Evolutionary conservation across 2,329 filamentous ascomycete species (phyloP).

Genomic region (Ophiosphaerella herpotricha): DNA sequence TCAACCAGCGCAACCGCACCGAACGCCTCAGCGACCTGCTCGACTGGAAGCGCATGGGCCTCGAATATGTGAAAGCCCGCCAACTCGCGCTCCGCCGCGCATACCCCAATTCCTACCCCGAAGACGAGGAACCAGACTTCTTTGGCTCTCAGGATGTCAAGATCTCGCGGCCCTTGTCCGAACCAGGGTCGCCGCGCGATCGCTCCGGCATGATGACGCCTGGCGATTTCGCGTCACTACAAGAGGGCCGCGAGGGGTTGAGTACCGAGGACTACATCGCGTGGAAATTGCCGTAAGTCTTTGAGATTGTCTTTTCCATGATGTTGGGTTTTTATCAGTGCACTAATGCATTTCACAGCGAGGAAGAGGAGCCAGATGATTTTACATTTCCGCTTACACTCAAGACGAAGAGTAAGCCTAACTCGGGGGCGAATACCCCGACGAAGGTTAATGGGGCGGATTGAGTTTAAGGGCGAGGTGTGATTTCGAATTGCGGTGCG

Average conservation of each 20-base stretch:
- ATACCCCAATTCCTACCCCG: constrained; percentile 83
- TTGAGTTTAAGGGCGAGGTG: background rate
- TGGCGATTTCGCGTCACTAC: constrained; percentile 93
- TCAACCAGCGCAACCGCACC: constrained; percentile 97
- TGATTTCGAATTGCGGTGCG: too few relatives aligned
- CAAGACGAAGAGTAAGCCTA: constrained; percentile 50
- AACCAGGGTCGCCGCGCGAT: constrained; percentile 89
- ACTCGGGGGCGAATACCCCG: constrained; percentile 38
- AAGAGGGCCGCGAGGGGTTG: constrained; percentile 90
- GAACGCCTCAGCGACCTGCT: constrained; percentile 92
- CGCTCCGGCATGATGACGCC: constrained; percentile 98
- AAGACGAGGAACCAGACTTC: constrained; percentile 80
- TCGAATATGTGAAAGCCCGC: constrained; percentile 98
- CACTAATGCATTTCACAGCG: constrained; percentile 42
- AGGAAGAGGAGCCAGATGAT: constrained; percentile 88
- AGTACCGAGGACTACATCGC: constrained; percentile 97
- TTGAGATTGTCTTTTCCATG: background rate
- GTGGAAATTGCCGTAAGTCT: constrained; percentile 94
- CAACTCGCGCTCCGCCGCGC: constrained; percentile 90
- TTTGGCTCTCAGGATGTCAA: constrained; percentile 93
- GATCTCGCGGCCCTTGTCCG: constrained; percentile 91
- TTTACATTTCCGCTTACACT: constrained; percentile 73
- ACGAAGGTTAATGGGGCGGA: constrained; percentile 38
- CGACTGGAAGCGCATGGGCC: constrained; percentile 99
- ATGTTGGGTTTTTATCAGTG: too few relatives aligned